phyloP scores from a whole-genome alignment of 495 filamentous ascomycete species.

The Astrothelium macrocarpum region DNA sequence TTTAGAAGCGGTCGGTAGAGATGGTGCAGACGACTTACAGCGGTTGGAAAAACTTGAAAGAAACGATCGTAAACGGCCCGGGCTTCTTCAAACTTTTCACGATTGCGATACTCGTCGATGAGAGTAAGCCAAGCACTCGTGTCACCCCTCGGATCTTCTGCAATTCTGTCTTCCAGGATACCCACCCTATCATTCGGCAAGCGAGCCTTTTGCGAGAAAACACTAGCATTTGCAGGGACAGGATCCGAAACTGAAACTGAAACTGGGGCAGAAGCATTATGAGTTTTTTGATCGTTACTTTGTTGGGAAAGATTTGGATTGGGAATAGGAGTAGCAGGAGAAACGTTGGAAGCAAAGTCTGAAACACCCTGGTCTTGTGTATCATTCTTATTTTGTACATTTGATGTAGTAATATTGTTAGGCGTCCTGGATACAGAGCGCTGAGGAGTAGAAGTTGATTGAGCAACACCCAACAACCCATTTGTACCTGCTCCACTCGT shows the following conservation, averaged over 20 bases:
- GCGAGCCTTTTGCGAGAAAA: constrained; percentile 21
- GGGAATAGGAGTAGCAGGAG: constrained; percentile 36
- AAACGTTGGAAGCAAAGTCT: constrained; percentile 43
- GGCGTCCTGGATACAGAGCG: constrained; percentile 47
- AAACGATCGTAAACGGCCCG: constrained; percentile 77
- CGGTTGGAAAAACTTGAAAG: constrained; percentile 73
- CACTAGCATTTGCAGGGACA: constrained; percentile 10
- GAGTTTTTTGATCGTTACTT: constrained; percentile 15
- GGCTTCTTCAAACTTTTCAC: constrained; percentile 70
- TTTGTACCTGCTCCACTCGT: constrained; percentile 19
- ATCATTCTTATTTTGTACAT: constrained; percentile 50
- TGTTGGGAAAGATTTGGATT: background rate
- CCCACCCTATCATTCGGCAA: constrained; percentile 71
- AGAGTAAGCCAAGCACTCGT: constrained; percentile 80
- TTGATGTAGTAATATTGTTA: constrained; percentile 48
- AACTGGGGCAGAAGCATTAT: constrained; percentile 13
- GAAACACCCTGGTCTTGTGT: constrained; percentile 45
- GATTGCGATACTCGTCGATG: constrained; percentile 73
- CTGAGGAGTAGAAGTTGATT: constrained; percentile 21
- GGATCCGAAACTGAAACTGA: constrained; percentile 6
- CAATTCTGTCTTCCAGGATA: constrained; percentile 79
- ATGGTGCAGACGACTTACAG: constrained; percentile 53
- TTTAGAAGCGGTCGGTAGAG: constrained; percentile 16
- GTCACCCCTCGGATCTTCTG: constrained; percentile 84
- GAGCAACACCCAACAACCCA: constrained; percentile 25